A percentile compares a stretch with the other conserved stretches of the same genome.
Conservation (phyloP, 495 filamentous ascomycete genomes). For the Podospora fimiseda region DNA sequence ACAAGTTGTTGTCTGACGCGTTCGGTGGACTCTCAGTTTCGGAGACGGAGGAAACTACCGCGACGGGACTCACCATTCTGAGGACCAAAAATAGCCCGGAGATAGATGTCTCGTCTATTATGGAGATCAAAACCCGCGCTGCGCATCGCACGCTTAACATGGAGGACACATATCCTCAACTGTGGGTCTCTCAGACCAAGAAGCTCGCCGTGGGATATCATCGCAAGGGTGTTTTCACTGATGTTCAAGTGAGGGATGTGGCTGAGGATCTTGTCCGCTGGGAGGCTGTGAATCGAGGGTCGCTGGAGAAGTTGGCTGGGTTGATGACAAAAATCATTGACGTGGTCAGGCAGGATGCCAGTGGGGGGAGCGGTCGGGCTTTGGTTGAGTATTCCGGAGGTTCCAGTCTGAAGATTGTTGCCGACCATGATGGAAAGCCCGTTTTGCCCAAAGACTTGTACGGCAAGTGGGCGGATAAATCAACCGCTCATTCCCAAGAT, state of each 20-base stretch:
- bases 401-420: background rate
- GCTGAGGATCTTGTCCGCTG: slow-evolving; percentile 28
- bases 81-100: slow-evolving; percentile 11
- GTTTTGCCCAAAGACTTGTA: slow-evolving; percentile 5
- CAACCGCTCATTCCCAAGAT: background rate
- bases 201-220: slow-evolving; percentile 46
- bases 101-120: slow-evolving; percentile 26
- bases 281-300: slow-evolving; percentile 31
- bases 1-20: background rate
- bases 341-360: slow-evolving; percentile 20
- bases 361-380: background rate
- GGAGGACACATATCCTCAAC: slow-evolving; percentile 36
- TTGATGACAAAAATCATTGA: slow-evolving; percentile 34
- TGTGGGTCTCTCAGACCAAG: slow-evolving; percentile 47
- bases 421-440: background rate
- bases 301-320: slow-evolving; percentile 28
- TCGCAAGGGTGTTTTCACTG: slow-evolving; percentile 32
- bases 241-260: slow-evolving; percentile 35
- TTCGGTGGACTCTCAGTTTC: background rate
- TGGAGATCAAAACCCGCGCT: slow-evolving; percentile 49
- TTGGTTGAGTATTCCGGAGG: slow-evolving; percentile 2
- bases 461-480: background rate
- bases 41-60: background rate
- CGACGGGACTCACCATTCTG: slow-evolving; percentile 29
- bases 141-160: slow-evolving; percentile 30